These are phyloP conservation scores for Fraxinus quadrangulata DNA, from an alignment of 257 asterid genomes.

Conservation along the genomic window DNA sequence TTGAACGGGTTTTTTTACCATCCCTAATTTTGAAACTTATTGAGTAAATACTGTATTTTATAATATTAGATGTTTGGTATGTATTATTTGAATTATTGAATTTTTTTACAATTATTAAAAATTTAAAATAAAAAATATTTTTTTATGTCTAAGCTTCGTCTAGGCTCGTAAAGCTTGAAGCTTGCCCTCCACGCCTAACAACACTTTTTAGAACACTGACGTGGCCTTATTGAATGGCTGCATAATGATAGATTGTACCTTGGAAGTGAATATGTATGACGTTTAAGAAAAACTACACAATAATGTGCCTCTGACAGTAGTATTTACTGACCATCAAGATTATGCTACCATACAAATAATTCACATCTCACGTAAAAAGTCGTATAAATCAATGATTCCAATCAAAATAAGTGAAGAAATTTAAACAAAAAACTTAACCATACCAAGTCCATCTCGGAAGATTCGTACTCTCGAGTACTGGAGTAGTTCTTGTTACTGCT, in stretches of 20 bases:
- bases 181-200: no score
- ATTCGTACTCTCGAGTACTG: constrained; percentile 55
- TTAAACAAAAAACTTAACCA: constrained; percentile 24
- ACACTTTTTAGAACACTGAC: no score
- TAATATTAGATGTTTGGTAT: no score
- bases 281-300: background rate
- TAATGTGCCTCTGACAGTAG: background rate
- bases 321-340: background rate
- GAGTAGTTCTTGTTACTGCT: constrained; percentile 62
- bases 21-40: no score
- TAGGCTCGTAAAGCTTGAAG: no score
- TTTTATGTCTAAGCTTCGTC: no score
- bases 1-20: no score
- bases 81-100: no score
- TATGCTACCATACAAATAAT: background rate
- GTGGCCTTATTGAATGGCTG: background rate
- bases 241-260: background rate
- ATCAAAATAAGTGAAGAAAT: background rate
- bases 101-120: no score
- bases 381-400: background rate
- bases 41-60: no score
- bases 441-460: constrained; percentile 54
- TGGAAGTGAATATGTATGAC: background rate
- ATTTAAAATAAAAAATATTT: no score
- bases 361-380: background rate